phyloP scores from a whole-genome alignment of 805 yeast genomes.

The Monosporozyma aquatica region DNA sequence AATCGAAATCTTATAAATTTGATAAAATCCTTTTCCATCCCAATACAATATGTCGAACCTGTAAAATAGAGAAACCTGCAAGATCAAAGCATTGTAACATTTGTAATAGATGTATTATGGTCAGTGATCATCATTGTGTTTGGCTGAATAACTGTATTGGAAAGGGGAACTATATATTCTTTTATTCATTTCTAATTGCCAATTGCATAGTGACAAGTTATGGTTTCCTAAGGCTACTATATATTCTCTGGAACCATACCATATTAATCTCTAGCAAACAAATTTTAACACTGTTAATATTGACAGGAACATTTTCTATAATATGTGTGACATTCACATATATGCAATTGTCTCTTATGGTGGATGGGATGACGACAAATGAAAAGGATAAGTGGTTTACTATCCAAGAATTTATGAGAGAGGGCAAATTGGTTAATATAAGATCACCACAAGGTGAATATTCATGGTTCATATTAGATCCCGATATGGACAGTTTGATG shows the following conservation, averaged over 20 bases:
- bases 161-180: constrained; percentile 51
- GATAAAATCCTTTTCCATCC: constrained; percentile 50
- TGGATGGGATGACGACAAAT: constrained; percentile 65
- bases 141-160: constrained; percentile 76
- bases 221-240: constrained; percentile 31
- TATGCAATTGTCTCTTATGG: constrained; percentile 42
- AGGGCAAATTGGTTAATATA: constrained; percentile 30
- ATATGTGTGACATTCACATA: constrained; percentile 37
- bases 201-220: constrained; percentile 39
- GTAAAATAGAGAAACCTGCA: constrained; percentile 57
- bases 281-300: constrained; percentile 6
- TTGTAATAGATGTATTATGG: constrained; percentile 53
- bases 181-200: constrained; percentile 43
- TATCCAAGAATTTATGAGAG: constrained; percentile 42
- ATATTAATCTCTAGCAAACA: neutral
- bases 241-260: neutral
- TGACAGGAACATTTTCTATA: constrained; percentile 32
- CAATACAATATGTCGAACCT: constrained; percentile 43
- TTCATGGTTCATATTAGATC: constrained; percentile 14
- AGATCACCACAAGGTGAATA: constrained; percentile 1
- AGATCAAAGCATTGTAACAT: constrained; percentile 67
- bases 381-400: constrained; percentile 67
- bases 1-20: constrained; percentile 23
- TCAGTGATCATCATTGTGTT: constrained; percentile 68
- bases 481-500: neutral